Base-by-base conservation (phyloP, 192 early-diverging fungal species). In the Kappamyces sp. region DNA sequence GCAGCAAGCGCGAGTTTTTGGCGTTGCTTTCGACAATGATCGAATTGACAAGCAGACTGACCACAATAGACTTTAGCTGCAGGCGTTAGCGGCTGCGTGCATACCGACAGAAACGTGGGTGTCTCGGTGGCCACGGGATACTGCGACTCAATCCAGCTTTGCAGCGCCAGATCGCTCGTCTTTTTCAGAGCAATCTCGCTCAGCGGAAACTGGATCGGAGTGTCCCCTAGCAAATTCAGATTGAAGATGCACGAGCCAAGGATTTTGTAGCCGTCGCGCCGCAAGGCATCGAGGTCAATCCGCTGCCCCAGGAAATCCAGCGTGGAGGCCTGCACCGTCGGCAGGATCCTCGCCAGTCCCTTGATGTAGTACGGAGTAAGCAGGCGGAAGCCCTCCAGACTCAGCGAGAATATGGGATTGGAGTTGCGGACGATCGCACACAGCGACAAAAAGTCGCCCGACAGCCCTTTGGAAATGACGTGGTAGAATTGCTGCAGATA, bases 401-500 rank as follows among this genome's bases (percentile, higher is more conserved):
- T 83, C 15, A 69, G 70, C 1, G 78, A 71, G 61, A 92, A 90
- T 13, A 91, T 61, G 32, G 72, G 72, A 9, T 64, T 67, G 34
- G 75, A 74, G 58, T 82, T 85, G 31, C 82, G 59, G 6, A 92
- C 62, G 31, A 93, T 88, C 31, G 87, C 76, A 1, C 87, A 84
- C 9, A 91, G 61, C 35, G 69, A 47, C 13, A 74, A 79, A 40
- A 71, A 72, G 61, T 85, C 85, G 12, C 66, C 69, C 37, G 71
- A 71, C 3, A 88, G 70, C 6, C 31, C 13, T 42, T 58, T 58
- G 33, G 69, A 67, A 31, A 91, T 37, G 3, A 79, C 67, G 33
- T 66, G 69, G 67, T 93, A 93, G 46, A 90, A 90, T 37, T 80
- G 76, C 34, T 86, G 84, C 3, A 89, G 76, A 62, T 91, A 91